phyloP scores from a whole-genome alignment of 2,329 filamentous ascomycete species.

The Aplosporella prunicola region DNA sequence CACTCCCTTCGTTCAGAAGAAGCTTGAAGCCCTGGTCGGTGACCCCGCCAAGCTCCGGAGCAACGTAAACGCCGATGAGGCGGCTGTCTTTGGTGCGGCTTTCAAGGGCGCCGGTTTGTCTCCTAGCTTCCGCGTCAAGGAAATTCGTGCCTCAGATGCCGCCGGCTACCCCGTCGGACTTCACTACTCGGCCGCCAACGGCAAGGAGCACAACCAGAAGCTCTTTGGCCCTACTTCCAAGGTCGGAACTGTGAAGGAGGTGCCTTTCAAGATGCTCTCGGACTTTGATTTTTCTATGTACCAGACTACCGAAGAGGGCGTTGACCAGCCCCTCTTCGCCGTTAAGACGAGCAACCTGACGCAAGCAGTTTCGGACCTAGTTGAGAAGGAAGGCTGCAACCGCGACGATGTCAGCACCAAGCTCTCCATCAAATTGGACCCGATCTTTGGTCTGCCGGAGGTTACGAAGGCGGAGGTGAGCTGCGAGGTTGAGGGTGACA shows the following conservation, averaged over 20 bases:
- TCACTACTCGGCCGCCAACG: conserved; percentile 58
- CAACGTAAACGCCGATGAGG: conserved; percentile 95
- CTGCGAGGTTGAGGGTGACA: conserved; percentile 66
- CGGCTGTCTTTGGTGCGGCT: conserved; percentile 88
- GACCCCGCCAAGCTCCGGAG: conserved; percentile 70
- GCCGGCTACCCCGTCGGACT: conserved; percentile 65
- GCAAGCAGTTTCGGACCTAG: conserved; percentile 65
- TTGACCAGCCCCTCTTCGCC: conserved; percentile 53
- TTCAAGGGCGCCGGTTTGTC: conserved; percentile 90
- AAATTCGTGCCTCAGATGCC: conserved; percentile 75
- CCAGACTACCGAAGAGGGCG: conserved; percentile 50
- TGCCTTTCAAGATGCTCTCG: conserved; percentile 70
- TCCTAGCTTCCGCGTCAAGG: conserved; percentile 95
- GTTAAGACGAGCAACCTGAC: conserved; percentile 81
- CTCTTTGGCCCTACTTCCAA: conserved; percentile 72
- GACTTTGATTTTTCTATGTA: conserved; percentile 76
- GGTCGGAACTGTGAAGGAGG: conserved; percentile 70
- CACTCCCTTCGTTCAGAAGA: conserved; percentile 88
- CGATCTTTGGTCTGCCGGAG: conserved; percentile 69
- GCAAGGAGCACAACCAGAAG: conserved; percentile 64
- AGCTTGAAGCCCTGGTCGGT: conserved; percentile 67
- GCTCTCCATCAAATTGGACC: conserved; percentile 62
- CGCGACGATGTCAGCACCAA: conserved; percentile 71
- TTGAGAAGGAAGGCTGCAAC: conserved; percentile 68
- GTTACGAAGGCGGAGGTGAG: conserved; percentile 67